phyloP scores from a whole-genome alignment of 2,329 filamentous ascomycete genomes.

The Fusarium sp. region DNA sequence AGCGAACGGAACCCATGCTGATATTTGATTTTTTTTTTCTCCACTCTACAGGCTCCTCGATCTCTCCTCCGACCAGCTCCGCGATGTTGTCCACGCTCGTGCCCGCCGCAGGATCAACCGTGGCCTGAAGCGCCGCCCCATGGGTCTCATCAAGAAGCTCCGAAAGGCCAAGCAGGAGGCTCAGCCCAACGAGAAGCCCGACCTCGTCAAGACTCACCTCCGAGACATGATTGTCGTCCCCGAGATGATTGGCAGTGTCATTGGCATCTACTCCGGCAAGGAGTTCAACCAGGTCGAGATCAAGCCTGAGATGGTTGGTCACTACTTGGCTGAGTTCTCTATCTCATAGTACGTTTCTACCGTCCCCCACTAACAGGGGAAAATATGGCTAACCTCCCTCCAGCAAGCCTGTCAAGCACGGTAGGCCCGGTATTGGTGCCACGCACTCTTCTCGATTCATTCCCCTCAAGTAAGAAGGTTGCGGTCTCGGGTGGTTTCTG shows the following conservation, averaged over 20 bases:
- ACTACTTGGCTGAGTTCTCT: conserved; percentile 99
- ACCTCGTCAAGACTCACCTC: conserved; percentile 98
- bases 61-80: conserved; percentile 97
- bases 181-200: conserved; percentile 99
- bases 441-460: conserved; percentile 99
- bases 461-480: conserved; percentile 95
- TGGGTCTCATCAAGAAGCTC: conserved; percentile 99
- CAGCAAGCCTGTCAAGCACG: conserved; percentile 99
- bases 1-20: conserved; percentile 29
- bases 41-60: conserved; percentile 84
- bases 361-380: not conserved
- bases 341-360: conserved; percentile 91
- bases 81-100: conserved; percentile 98
- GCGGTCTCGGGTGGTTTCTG: conserved; percentile 62
- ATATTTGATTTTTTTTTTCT: conserved; percentile 26
- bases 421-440: conserved; percentile 99
- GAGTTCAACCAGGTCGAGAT: conserved; percentile 99
- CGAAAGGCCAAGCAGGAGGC: conserved; percentile 99
- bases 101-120: conserved; percentile 99
- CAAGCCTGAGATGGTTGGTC: conserved; percentile 99
- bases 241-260: conserved; percentile 99
- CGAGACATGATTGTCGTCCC: conserved; percentile 99
- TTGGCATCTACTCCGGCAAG: conserved; percentile 99
- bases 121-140: conserved; percentile 99
- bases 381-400: conserved; percentile 57